A percentile compares a stretch with the other conserved stretches of the same genome.
phyloP scores from a whole-genome alignment of 23 red algal genomes.

The Agarophyton chilense region DNA sequence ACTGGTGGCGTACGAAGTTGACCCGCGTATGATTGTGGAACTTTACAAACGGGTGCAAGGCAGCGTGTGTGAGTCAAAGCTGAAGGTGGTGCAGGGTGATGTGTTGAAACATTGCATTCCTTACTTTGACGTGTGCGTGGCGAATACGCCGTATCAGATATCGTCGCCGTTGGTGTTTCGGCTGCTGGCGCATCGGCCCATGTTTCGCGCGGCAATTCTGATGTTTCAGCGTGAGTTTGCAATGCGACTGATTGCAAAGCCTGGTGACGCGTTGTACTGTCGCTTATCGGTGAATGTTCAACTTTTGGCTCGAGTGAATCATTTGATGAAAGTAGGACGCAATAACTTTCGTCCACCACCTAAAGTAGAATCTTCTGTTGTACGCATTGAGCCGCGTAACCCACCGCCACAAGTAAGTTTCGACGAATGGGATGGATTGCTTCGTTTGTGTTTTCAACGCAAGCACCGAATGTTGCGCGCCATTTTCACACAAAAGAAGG shows the following conservation, averaged over 20 bases:
- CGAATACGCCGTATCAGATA: constrained; percentile 99
- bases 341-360: constrained; percentile 99
- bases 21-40: constrained; percentile 96
- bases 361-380: constrained; percentile 92
- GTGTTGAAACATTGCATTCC: constrained; percentile 77
- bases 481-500: constrained; percentile 77
- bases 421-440: constrained; percentile 93
- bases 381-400: constrained; percentile 85
- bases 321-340: constrained; percentile 85
- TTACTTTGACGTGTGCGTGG: constrained; percentile 95
- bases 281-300: constrained; percentile 93
- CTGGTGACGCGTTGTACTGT: constrained; percentile 93
- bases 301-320: constrained; percentile 80
- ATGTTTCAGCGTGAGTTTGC: constrained; percentile 99
- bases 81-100: constrained; percentile 84
- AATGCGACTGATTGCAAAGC: constrained; percentile 80
- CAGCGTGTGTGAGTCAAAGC: background rate
- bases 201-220: constrained; percentile 87
- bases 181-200: constrained; percentile 83
- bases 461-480: constrained; percentile 92
- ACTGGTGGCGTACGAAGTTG: constrained; percentile 89
- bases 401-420: constrained; percentile 79
- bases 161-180: constrained; percentile 95
- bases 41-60: constrained; percentile 88
- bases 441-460: constrained; percentile 88